These are phyloP conservation scores for Fragaria ananassa DNA, from an alignment of 306 rosid genomes.

Conservation along the genomic window DNA sequence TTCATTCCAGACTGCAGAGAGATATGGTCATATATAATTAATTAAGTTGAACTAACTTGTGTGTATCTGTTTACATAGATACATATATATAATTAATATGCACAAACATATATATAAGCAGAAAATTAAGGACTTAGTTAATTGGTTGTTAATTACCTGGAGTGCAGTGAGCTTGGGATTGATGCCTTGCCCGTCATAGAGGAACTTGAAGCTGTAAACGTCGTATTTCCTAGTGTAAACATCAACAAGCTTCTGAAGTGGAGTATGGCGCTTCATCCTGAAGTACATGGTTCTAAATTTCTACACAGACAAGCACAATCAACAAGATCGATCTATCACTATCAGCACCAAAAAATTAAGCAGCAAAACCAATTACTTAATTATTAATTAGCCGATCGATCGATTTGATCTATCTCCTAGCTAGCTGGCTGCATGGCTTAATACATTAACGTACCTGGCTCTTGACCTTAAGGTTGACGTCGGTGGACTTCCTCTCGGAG, in stretches of 20 bases:
- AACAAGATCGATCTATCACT: neutral
- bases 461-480: neutral
- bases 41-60: neutral
- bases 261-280: conserved; percentile 1
- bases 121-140: neutral
- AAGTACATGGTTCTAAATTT: neutral
- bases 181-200: neutral
- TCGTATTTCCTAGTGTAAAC: neutral
- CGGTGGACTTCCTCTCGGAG: neutral
- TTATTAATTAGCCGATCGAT: neutral
- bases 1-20: neutral
- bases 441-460: neutral
- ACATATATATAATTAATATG: neutral
- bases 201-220: neutral
- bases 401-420: neutral
- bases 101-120: neutral
- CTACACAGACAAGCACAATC: neutral
- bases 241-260: neutral
- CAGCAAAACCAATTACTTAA: neutral
- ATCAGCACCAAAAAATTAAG: neutral
- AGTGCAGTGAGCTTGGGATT: neutral
- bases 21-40: neutral
- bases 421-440: neutral
- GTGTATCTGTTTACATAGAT: neutral
- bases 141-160: neutral